Conservation (phyloP, 495 filamentous ascomycete species). For the Penicillium odoratum region DNA sequence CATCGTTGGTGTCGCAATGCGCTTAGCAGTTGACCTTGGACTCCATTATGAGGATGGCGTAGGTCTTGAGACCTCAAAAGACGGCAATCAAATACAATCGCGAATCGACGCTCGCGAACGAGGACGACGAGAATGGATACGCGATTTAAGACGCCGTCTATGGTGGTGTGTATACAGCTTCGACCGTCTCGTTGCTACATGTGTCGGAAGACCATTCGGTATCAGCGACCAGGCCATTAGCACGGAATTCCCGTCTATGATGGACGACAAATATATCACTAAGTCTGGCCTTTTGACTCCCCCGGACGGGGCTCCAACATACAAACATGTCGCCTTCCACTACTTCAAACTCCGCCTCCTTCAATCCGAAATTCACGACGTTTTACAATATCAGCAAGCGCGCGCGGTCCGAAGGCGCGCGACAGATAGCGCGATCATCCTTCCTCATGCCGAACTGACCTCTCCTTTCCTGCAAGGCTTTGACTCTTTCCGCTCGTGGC, state of each 20-base stretch:
- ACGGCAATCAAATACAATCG: slow-evolving; percentile 31
- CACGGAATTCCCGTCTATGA: slow-evolving; percentile 83
- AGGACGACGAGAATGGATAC: slow-evolving; percentile 80
- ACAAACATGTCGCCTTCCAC: slow-evolving; percentile 86
- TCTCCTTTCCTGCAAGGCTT: slow-evolving; percentile 86
- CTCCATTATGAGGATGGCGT: slow-evolving; percentile 90
- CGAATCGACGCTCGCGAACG: slow-evolving; percentile 58
- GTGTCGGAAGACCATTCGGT: slow-evolving; percentile 90
- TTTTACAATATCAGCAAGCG: slow-evolving; percentile 86
- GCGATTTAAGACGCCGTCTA: slow-evolving; percentile 80
- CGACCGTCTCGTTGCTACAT: slow-evolving; percentile 87
- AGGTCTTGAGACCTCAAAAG: slow-evolving; percentile 55
- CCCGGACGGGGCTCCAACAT: slow-evolving; percentile 60
- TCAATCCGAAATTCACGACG: slow-evolving; percentile 93
- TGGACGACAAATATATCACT: slow-evolving; percentile 91
- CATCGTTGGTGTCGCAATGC: slow-evolving; percentile 89
- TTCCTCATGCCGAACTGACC: slow-evolving; percentile 73
- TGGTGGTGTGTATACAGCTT: slow-evolving; percentile 98
- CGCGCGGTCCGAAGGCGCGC: slow-evolving; percentile 47
- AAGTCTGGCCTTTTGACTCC: slow-evolving; percentile 67
- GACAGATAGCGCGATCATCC: slow-evolving; percentile 62
- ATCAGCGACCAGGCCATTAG: slow-evolving; percentile 93
- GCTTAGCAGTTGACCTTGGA: slow-evolving; percentile 87
- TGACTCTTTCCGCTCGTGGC: slow-evolving; percentile 83
- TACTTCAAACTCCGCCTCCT: slow-evolving; percentile 90